Conservation (phyloP, 441 rosid genomes). For the Corymbia calophylla region DNA sequence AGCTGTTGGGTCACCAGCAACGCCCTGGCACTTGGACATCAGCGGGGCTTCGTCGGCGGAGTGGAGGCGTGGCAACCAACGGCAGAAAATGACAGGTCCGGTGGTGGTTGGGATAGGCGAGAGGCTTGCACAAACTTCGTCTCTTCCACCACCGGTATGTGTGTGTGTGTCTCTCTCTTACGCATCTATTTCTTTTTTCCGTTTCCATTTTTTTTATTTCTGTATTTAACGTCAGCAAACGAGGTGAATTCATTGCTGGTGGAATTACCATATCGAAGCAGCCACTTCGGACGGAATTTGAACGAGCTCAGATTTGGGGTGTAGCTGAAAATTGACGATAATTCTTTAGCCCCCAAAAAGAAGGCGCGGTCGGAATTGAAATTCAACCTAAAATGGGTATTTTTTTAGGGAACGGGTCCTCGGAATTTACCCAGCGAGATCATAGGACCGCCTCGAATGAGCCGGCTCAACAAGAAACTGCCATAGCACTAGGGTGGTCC, state of each 20-base stretch:
- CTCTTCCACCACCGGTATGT: neutral
- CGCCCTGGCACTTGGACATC: neutral
- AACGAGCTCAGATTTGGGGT: neutral
- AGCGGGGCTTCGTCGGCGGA: neutral
- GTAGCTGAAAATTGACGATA: neutral
- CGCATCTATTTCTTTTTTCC: neutral
- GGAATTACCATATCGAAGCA: neutral
- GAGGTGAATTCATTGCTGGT: neutral
- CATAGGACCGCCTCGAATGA: neutral
- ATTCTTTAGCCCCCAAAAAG: neutral
- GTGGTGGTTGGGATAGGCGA: neutral
- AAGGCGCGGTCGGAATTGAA: neutral
- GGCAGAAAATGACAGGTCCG: neutral
- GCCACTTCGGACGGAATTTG: neutral
- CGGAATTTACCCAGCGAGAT: neutral
- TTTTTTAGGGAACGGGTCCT: neutral
- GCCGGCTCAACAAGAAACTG: neutral
- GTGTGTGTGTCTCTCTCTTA: neutral
- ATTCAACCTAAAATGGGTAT: neutral
- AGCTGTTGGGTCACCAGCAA: neutral
- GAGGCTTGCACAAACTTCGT: neutral
- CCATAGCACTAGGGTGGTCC: neutral
- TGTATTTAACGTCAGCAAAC: neutral
- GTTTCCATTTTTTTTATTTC: neutral
- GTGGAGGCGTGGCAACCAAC: neutral